Percentiles rank a stretch among this genome's conserved stretches.
These are phyloP conservation scores for Eucalyptus regnans DNA, from an alignment of 345 rosid species.

Conservation along the genomic window DNA sequence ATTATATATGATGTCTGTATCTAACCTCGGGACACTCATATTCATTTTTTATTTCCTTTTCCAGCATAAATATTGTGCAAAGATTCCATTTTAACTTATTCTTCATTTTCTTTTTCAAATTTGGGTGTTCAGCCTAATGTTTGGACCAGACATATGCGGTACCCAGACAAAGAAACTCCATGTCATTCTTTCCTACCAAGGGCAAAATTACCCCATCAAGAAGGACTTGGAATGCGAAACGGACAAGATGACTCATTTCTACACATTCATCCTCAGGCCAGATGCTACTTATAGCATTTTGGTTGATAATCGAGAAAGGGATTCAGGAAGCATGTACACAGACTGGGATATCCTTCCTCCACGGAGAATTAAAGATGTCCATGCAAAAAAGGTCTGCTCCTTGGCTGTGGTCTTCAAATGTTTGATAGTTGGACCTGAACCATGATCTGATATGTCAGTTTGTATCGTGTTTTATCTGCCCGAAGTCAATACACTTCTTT, in stretches of 20 bases:
- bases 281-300: conserved; percentile 79
- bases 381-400: conserved; percentile 67
- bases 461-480: not conserved
- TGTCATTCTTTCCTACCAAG: conserved; percentile 79
- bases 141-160: conserved; percentile 96
- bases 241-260: conserved; percentile 86
- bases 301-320: conserved; percentile 83
- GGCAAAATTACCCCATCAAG: conserved; percentile 85
- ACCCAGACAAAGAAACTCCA: conserved; percentile 89
- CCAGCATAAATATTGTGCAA: not conserved
- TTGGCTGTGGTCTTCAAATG: not conserved
- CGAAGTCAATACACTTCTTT: not conserved
- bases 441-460: not conserved
- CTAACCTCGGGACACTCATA: not conserved
- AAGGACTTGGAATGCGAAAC: conserved; percentile 91
- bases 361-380: conserved; percentile 53
- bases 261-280: conserved; percentile 89
- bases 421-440: not conserved
- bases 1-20: not conserved
- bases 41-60: not conserved
- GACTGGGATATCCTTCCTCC: conserved; percentile 99
- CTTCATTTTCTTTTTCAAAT: not conserved
- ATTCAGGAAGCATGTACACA: conserved; percentile 82
- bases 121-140: conserved; percentile 60
- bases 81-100: not conserved